Evolutionary conservation across 1,139 yeast species (phyloP).

Genomic region (Zygosaccharomyces pseudobailii): DNA sequence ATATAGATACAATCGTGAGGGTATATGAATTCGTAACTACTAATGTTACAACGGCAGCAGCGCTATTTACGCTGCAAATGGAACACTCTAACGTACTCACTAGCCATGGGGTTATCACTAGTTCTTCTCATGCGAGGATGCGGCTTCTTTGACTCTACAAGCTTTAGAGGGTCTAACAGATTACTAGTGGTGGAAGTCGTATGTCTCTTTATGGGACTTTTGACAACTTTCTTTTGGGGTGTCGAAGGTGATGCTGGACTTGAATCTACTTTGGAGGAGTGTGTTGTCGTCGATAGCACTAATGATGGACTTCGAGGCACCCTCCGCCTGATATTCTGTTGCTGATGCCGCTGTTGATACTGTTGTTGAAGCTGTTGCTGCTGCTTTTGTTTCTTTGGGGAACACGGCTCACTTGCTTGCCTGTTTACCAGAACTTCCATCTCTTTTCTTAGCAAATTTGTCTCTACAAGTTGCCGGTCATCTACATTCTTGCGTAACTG

Average conservation of each 20-base stretch:
- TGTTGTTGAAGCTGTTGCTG: not conserved
- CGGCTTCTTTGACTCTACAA: conserved; percentile 31
- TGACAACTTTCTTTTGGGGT: conserved; percentile 1
- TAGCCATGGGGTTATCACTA: conserved; percentile 29
- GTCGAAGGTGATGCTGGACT: conserved; percentile 1
- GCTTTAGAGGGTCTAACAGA: conserved; percentile 11
- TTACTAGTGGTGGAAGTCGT: not conserved
- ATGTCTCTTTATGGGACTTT: not conserved
- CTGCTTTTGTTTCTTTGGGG: not conserved
- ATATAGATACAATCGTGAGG: not conserved
- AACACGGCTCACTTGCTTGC: conserved; percentile 6
- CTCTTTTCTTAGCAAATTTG: conserved; percentile 22
- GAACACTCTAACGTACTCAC: conserved; percentile 31
- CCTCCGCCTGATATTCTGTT: not conserved
- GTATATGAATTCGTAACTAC: conserved; percentile 1
- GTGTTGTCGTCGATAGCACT: not conserved
- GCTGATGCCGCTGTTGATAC: conserved; percentile 1
- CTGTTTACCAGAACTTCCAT: conserved; percentile 24
- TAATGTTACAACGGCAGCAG: conserved; percentile 1
- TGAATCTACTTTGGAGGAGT: not conserved
- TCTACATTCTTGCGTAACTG: conserved; percentile 22
- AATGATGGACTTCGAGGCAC: conserved; percentile 5
- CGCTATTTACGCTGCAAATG: conserved; percentile 22
- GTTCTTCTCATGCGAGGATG: conserved; percentile 31
- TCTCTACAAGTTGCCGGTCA: conserved; percentile 26